Evolutionary conservation across 2,329 filamentous ascomycete species (phyloP).

Genomic region (Cyanodermella asteris): DNA sequence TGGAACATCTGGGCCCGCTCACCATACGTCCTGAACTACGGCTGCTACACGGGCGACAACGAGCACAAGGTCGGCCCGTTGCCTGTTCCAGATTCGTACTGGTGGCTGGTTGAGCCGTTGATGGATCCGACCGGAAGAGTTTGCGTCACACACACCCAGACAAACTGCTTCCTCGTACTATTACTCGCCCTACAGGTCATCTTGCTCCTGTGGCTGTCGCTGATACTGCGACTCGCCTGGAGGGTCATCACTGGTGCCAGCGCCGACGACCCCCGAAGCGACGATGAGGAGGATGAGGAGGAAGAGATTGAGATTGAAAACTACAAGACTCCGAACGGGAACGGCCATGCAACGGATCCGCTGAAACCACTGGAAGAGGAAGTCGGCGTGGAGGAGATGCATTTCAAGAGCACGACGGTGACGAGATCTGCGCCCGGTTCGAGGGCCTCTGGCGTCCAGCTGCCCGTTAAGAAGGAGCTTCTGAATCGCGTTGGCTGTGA

Average conservation of each 20-base stretch:
- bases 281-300: conserved; percentile 47
- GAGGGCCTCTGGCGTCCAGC: no score
- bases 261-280: conserved; percentile 72
- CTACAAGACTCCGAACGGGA: conserved; percentile 17
- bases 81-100: conserved; percentile 27
- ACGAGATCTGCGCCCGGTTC: no score
- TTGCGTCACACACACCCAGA: conserved; percentile 57
- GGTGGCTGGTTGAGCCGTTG: conserved; percentile 47
- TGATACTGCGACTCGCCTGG: conserved; percentile 68
- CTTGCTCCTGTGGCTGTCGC: conserved; percentile 68
- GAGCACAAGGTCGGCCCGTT: conserved; percentile 33
- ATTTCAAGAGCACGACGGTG: no score
- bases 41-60: conserved; percentile 46
- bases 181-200: conserved; percentile 61
- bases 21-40: conserved; percentile 37
- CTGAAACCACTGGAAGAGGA: conserved; percentile 43
- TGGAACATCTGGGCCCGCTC: conserved; percentile 59
- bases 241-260: conserved; percentile 54
- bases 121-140: conserved; percentile 47
- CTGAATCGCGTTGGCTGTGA: no score
- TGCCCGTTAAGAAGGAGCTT: no score
- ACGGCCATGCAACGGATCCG: conserved; percentile 1
- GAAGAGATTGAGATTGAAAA: conserved; percentile 4
- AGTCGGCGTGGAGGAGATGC: conserved; percentile 51
- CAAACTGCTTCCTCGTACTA: conserved; percentile 53